Percentiles rank a stretch among this genome's conserved stretches.
Conservation (phyloP, 2,329 filamentous ascomycete species). For the Aspergillus calidoustus region DNA sequence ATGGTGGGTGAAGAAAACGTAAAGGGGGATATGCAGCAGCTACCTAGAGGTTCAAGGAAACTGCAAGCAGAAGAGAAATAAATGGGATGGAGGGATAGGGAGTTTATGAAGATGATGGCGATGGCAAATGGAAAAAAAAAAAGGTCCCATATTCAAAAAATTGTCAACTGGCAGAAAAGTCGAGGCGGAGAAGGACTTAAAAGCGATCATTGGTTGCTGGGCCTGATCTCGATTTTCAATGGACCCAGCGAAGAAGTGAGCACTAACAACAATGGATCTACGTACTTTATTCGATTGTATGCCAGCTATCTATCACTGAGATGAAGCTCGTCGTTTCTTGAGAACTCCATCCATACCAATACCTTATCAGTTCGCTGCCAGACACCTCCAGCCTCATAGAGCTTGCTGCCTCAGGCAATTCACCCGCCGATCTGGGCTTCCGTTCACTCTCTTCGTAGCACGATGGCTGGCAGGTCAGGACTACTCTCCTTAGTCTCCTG, state of each 20-base stretch:
- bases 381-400: background rate
- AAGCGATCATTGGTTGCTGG: background rate
- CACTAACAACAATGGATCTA: background rate
- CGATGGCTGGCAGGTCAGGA: too few relatives aligned
- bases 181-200: conserved; percentile 6
- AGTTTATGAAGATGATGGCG: conserved; percentile 4
- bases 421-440: background rate
- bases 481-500: too few relatives aligned
- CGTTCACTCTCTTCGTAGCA: too few relatives aligned
- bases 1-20: conserved; percentile 31
- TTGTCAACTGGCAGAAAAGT: conserved; percentile 16
- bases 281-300: background rate
- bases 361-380: background rate
- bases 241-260: background rate
- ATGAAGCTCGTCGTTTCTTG: background rate
- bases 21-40: background rate
- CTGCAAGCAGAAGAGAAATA: background rate
- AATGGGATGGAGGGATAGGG: conserved; percentile 2
- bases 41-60: background rate
- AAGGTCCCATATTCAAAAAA: conserved; percentile 7
- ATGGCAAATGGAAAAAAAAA: conserved; percentile 9
- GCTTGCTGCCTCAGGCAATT: background rate
- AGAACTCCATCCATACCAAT: background rate
- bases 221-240: background rate
- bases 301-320: background rate